These are phyloP conservation scores for Geoglossum glabrum DNA, from an alignment of 495 filamentous ascomycete species.

Conservation along the genomic window DNA sequence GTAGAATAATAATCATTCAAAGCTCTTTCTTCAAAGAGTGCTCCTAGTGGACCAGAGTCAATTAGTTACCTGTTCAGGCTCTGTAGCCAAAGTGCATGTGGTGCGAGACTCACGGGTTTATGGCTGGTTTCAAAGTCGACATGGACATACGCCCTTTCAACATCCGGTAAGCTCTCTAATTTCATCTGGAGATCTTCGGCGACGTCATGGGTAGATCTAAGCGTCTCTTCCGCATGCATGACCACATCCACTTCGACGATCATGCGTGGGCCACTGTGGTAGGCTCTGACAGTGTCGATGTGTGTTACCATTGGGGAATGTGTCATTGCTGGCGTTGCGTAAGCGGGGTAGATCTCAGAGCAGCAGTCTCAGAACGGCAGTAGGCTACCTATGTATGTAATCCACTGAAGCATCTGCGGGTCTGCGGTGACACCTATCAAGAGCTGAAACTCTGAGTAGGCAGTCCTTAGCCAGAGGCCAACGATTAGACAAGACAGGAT, in stretches of 20 bases:
- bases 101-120: slow-evolving; percentile 35
- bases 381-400: slow-evolving; percentile 73
- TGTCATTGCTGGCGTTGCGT: slow-evolving; percentile 40
- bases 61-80: neutral
- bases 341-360: neutral
- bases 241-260: slow-evolving; percentile 84
- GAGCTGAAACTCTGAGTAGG: slow-evolving; percentile 75
- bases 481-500: slow-evolving; percentile 59
- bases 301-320: slow-evolving; percentile 61
- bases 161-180: slow-evolving; percentile 75
- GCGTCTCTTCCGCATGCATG: slow-evolving; percentile 47
- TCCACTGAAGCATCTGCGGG: slow-evolving; percentile 72
- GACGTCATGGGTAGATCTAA: slow-evolving; percentile 74
- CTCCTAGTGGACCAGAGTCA: slow-evolving; percentile 17
- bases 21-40: slow-evolving; percentile 44
- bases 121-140: slow-evolving; percentile 97
- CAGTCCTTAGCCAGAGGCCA: slow-evolving; percentile 61
- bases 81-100: too few species aligned
- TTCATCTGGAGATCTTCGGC: slow-evolving; percentile 91
- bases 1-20: slow-evolving; percentile 9
- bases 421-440: slow-evolving; percentile 76
- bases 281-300: slow-evolving; percentile 88
- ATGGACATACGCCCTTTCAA: slow-evolving; percentile 91
- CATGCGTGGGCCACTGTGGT: slow-evolving; percentile 74
- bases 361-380: neutral